Evolutionary conservation across 495 filamentous ascomycete species (phyloP), one percentile per base, ranked within the genome.

Genomic region (Cercophora scortea): DNA sequence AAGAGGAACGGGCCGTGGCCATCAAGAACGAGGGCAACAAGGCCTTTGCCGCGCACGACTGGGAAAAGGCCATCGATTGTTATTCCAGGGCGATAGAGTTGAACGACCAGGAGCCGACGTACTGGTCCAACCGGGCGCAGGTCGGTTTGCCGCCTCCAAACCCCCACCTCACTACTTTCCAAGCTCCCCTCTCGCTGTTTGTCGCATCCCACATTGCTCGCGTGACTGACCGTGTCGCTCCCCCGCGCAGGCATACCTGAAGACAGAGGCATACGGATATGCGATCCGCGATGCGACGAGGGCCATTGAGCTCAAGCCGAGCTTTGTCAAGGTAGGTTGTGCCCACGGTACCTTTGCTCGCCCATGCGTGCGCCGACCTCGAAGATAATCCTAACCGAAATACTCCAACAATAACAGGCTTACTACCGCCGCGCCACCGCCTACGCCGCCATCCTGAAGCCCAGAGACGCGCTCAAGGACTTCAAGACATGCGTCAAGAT

Each of bases 21-120:
- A 73, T 94, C 54, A 99, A 99, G 78, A 82, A 89, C 69, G 82
- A 95, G 67, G 93, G 93, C 52, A 99, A 99, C 72, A 86, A 89
- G 62, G 90, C 90, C 40, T 95, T 97, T 69, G 83, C 84, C 18
- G 70, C 79, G 16, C 89, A 95, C 62, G 85, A 97, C 69, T 99
- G 93, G 92, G 75, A 79, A 32, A 76, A 75, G 18, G 93, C 93
- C 3, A 78, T 95, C 35, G 85, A 92, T 18, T 85, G 84, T 57
- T 99, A 99, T 70, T 85, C 82, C 47, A 80, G 92, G 69, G 93
- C 93, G 35, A 97, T 99, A 59, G 87, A 89, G 52, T 70, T 86
- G 58, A 86, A 95, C 67, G 83, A 85, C 65, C 78, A 85, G 57
- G 87, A 96, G 53, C 87, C 90, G 1, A 85, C 89, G 6, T 96